A percentile compares a stretch with the other conserved stretches of the same genome.
Conservation (phyloP, 192 early-diverging fungal genomes). For the Pilaira anomala region DNA sequence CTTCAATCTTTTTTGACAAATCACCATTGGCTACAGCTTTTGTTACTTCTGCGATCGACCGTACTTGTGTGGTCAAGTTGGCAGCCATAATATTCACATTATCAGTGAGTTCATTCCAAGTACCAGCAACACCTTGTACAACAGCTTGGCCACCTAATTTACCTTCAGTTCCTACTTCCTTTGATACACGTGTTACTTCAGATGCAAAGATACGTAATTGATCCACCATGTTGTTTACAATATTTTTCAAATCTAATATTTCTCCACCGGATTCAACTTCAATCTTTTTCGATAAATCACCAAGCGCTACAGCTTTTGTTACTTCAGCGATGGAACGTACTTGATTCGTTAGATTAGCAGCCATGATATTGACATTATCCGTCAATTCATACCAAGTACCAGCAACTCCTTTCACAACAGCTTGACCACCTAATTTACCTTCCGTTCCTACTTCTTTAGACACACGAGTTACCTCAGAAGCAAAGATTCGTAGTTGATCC, state of each 20-base stretch:
- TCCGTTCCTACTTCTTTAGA: slow-evolving; percentile 64
- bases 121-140: slow-evolving; percentile 48
- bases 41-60: slow-evolving; percentile 48
- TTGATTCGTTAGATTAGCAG: slow-evolving; percentile 45
- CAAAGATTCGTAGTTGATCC: slow-evolving; percentile 9
- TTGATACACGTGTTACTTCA: slow-evolving; percentile 59
- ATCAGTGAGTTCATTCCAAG: slow-evolving; percentile 54
- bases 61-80: slow-evolving; percentile 47
- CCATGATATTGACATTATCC: slow-evolving; percentile 31
- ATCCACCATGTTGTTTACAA: slow-evolving; percentile 33
- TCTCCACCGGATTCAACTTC: slow-evolving; percentile 36
- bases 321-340: slow-evolving; percentile 60
- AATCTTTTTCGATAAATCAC: slow-evolving; percentile 63
- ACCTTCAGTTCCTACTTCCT: slow-evolving; percentile 62
- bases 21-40: slow-evolving; percentile 50
- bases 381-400: slow-evolving; percentile 17
- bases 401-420: slow-evolving; percentile 10
- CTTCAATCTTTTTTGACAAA: slow-evolving; percentile 43
- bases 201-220: slow-evolving; percentile 43
- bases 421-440: slow-evolving; percentile 64
- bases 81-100: slow-evolving; percentile 55
- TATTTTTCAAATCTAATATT: slow-evolving; percentile 6
- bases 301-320: slow-evolving; percentile 59
- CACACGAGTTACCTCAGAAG: slow-evolving; percentile 46
- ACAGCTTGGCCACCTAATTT: slow-evolving; percentile 56